Percentiles rank a stretch among this genome's conserved stretches.
phyloP scores from a whole-genome alignment of 2,329 filamentous ascomycete species.

The Stachybotrys chlorohalonatus region DNA sequence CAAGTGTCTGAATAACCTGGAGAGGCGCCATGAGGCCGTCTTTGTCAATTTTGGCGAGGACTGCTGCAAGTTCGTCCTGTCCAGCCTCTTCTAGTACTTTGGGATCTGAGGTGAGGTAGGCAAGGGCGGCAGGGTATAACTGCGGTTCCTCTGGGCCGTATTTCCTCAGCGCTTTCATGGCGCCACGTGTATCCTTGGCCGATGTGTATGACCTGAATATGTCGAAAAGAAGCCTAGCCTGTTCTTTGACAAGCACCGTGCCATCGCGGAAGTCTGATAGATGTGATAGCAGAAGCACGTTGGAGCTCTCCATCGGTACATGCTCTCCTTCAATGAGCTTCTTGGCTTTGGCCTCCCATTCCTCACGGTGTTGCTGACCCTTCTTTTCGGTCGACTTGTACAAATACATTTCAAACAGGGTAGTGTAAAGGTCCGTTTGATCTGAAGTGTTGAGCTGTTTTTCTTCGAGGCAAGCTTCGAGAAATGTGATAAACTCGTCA shows the following conservation, averaged over 20 bases:
- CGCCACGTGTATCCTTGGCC: conserved; percentile 82
- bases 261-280: conserved; percentile 84
- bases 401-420: conserved; percentile 95
- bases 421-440: conserved; percentile 82
- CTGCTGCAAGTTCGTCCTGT: conserved; percentile 65
- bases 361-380: conserved; percentile 54
- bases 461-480: conserved; percentile 78
- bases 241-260: conserved; percentile 85
- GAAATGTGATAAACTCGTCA: conserved; percentile 81
- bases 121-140: conserved; percentile 82
- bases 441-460: conserved; percentile 63
- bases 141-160: conserved; percentile 88
- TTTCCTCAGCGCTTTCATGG: conserved; percentile 80
- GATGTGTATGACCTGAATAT: conserved; percentile 96
- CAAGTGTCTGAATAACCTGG: conserved; percentile 88
- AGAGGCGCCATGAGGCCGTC: conserved; percentile 91
- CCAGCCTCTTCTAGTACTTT: conserved; percentile 78
- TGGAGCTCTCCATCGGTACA: conserved; percentile 85
- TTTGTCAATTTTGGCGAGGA: conserved; percentile 79
- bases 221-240: conserved; percentile 83
- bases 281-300: conserved; percentile 86
- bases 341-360: conserved; percentile 89
- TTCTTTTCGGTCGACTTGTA: conserved; percentile 75
- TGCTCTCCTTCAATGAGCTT: conserved; percentile 74
- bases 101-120: conserved; percentile 85